Conservation (phyloP, 2,329 filamentous ascomycete genomes). For the Diaporthe sp. region DNA sequence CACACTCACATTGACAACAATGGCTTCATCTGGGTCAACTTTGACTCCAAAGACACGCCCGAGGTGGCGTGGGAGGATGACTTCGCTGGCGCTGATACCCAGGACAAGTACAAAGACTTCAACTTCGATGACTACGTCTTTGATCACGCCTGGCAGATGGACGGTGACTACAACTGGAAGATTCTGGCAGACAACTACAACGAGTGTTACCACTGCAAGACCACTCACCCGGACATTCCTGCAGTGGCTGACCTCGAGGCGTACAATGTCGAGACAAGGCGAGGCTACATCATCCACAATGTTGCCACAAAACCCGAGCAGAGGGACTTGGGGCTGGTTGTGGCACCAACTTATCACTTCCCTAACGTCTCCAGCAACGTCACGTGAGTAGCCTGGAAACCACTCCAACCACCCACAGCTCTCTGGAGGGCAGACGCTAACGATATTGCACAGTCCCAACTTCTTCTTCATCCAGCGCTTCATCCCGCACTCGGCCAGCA, state of each 20-base stretch:
- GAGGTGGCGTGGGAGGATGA: slow-evolving; percentile 67
- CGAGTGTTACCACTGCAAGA: slow-evolving; percentile 75
- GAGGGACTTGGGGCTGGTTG: slow-evolving; percentile 59
- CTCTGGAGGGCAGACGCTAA: neutral
- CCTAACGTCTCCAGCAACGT: slow-evolving; percentile 66
- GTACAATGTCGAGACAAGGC: slow-evolving; percentile 66
- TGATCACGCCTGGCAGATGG: slow-evolving; percentile 70
- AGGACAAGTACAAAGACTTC: slow-evolving; percentile 60
- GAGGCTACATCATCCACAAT: slow-evolving; percentile 65
- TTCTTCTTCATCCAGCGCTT: slow-evolving; percentile 77
- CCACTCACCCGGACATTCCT: slow-evolving; percentile 70
- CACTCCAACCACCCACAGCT: slow-evolving; percentile 34
- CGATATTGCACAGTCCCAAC: slow-evolving; percentile 59
- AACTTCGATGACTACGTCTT: slow-evolving; percentile 68
- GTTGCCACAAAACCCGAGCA: slow-evolving; percentile 63
- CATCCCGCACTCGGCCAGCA: slow-evolving; percentile 65
- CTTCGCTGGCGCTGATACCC: slow-evolving; percentile 62
- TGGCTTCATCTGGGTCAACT: slow-evolving; percentile 72
- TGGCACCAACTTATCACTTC: slow-evolving; percentile 64
- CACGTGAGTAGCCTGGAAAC: slow-evolving; percentile 55
- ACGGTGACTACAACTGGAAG: slow-evolving; percentile 73
- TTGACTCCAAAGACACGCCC: slow-evolving; percentile 61
- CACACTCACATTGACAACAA: slow-evolving; percentile 66
- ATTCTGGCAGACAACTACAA: slow-evolving; percentile 75
- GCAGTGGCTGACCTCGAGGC: slow-evolving; percentile 69